Conservation (phyloP, 2,329 filamentous ascomycete species). For the Cladophialophora carrionii region DNA sequence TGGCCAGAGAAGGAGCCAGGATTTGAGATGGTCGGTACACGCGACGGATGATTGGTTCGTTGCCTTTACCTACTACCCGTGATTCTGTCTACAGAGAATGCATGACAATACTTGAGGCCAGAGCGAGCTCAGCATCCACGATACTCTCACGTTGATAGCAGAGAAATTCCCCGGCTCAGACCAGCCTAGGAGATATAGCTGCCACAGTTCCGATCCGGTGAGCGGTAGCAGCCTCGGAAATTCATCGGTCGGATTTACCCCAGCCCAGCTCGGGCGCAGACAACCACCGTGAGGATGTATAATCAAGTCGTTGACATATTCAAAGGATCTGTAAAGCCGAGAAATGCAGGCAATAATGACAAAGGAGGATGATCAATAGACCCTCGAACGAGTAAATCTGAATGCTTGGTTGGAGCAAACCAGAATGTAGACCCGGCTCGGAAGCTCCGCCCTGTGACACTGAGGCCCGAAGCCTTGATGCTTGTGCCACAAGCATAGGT, state of each 20-base stretch:
- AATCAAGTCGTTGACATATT: neutral
- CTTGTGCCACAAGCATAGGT: neutral
- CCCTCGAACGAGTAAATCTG: neutral
- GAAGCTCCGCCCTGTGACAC: conserved; percentile 8
- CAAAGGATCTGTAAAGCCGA: neutral
- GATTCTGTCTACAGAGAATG: too few species aligned
- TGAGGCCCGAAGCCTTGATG: too few species aligned
- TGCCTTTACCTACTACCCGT: too few species aligned
- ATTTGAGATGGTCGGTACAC: too few species aligned
- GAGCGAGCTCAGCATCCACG: too few species aligned
- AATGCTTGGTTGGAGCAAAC: neutral
- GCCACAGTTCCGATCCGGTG: too few species aligned
- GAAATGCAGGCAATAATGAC: neutral
- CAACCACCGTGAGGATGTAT: neutral
- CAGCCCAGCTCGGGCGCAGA: neutral
- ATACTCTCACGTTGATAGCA: too few species aligned
- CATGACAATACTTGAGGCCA: too few species aligned
- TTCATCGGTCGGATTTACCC: neutral
- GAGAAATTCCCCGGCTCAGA: too few species aligned
- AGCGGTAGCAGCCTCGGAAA: neutral
- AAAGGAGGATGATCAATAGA: neutral
- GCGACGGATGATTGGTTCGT: too few species aligned
- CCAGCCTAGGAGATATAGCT: too few species aligned
- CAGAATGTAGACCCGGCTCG: neutral
- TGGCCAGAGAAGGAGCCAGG: neutral